Percentiles rank a stretch among this genome's conserved stretches.
Evolutionary conservation across 768 basidiomycete species (phyloP).

Genomic region (Naganishia vaughanmartiniae): DNA sequence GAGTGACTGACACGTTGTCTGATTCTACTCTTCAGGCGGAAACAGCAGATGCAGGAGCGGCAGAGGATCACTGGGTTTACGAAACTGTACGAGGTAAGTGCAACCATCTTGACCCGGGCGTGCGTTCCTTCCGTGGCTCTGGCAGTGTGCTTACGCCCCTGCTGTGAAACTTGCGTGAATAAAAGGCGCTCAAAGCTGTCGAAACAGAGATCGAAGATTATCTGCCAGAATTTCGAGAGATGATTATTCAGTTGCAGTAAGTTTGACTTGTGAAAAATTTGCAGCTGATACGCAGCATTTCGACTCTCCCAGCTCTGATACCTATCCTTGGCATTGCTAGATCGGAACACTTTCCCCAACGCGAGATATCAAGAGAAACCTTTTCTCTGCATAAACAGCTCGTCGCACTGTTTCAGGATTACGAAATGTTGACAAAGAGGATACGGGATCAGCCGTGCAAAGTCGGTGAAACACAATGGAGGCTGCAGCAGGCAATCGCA

Average conservation of each 20-base stretch:
- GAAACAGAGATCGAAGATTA: constrained; percentile 87
- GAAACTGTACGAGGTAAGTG: constrained; percentile 67
- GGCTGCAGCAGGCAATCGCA: constrained; percentile 76
- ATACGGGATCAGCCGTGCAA: constrained; percentile 69
- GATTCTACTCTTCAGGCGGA: constrained; percentile 58
- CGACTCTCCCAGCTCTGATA: constrained; percentile 8
- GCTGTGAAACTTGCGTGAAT: neutral
- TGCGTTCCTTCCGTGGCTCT: neutral
- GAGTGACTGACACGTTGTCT: neutral
- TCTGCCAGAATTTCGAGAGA: constrained; percentile 83
- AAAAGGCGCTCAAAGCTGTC: constrained; percentile 65
- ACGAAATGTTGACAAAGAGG: constrained; percentile 81
- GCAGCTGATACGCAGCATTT: neutral
- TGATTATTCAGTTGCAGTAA: constrained; percentile 69
- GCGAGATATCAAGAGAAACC: constrained; percentile 34
- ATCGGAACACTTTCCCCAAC: neutral
- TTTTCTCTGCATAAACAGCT: constrained; percentile 69
- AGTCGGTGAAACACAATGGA: constrained; percentile 70
- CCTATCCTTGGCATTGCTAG: neutral
- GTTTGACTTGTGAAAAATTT: constrained; percentile 6
- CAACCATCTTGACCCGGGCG: neutral
- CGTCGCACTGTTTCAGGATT: constrained; percentile 78
- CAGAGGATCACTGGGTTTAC: constrained; percentile 62
- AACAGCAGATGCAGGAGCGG: constrained; percentile 72
- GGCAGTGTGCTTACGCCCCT: neutral